phyloP scores from a whole-genome alignment of 176 grass and related monocot genomes.

The Aegilops tauschii region DNA sequence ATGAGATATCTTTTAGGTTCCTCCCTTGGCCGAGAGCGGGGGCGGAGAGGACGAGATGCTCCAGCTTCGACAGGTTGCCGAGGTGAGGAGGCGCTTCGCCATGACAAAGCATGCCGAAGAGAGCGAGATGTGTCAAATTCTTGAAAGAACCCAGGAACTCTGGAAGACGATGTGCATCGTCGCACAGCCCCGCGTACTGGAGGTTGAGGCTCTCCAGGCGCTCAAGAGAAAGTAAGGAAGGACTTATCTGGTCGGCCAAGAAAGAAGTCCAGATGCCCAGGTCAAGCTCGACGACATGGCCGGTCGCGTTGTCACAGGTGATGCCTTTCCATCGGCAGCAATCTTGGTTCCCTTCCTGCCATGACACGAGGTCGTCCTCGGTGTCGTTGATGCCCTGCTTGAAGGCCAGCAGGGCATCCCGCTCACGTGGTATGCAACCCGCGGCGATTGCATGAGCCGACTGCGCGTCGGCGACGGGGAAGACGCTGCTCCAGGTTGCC shows the following conservation, averaged over 20 bases:
- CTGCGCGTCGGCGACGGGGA: too few relatives aligned
- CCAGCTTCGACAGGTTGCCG: conserved; percentile 1
- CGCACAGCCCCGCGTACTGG: neutral
- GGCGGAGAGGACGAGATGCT: neutral
- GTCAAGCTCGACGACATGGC: neutral
- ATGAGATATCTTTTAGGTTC: neutral
- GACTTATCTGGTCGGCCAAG: conserved; percentile 18
- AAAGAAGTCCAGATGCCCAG: neutral
- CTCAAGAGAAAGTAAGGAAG: conserved; percentile 20
- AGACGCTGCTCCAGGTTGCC: neutral
- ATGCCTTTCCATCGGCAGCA: conserved; percentile 50
- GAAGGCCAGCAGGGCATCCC: conserved; percentile 32
- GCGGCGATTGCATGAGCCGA: rapidly evolving
- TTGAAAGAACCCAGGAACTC: conserved; percentile 22
- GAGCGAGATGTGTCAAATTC: conserved; percentile 18
- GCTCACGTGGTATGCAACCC: neutral
- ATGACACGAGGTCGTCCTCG: neutral
- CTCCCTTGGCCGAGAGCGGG: rapidly evolving
- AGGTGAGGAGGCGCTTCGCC: neutral
- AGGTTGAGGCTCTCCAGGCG: conserved; percentile 22
- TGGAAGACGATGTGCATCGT: neutral
- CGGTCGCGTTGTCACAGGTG: neutral
- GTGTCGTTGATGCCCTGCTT: conserved; percentile 26
- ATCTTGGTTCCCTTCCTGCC: neutral
- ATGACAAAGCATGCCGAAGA: neutral